Base-by-base conservation (phyloP, 169 alveolate species). In the Eimeria praecox region DNA sequence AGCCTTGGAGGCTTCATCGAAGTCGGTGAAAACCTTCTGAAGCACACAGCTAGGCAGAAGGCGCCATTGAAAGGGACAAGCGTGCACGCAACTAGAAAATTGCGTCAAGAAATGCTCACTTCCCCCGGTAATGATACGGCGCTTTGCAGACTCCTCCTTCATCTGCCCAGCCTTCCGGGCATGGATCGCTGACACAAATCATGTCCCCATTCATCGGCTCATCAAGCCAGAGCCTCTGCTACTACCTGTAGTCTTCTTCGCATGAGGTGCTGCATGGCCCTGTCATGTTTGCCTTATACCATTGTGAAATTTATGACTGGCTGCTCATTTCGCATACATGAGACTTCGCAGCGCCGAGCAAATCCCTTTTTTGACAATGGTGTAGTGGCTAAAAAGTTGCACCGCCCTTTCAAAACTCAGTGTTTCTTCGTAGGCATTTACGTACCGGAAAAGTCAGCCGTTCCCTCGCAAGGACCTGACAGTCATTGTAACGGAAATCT, bases 1-100 rank as follows among this genome's bases (percentile, higher is more conserved):
- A 42, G 88, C 82, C 90, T 83, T 93, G 33, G 96, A 83, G 16
- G 96, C 71, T 66, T 93, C 96, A 49, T 93, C 94, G 52, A 64
- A 93, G 46, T 54, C 92, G 10, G 62, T 30, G 78, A 93, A 93
- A 27, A 69, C 78, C 69, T 93, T 93, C 52, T 93, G 90, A 27
- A 88, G 92, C 6, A 83, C 96, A 33, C 96, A 93, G 69, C 96
- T 93, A 40, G 6, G 16, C 75, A 44, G 66, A 10, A 3, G 75
- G 33, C 22, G 42, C 27, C 66, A 27, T 49, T 30, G 14, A 27
- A 6, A 24, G 38, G 62, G 42, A 12, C 16, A 5, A 9, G 27
- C 18, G 89, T 14, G 44, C 30, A n/a, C 27, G 69, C 5, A 33
- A n/a, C 27, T 10, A 14, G 59, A 12, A 35, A 14, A 85, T 27